These are phyloP conservation scores for Colletotrichum sp. DNA, from an alignment of 2,329 filamentous ascomycete genomes.

Conservation along the genomic window DNA sequence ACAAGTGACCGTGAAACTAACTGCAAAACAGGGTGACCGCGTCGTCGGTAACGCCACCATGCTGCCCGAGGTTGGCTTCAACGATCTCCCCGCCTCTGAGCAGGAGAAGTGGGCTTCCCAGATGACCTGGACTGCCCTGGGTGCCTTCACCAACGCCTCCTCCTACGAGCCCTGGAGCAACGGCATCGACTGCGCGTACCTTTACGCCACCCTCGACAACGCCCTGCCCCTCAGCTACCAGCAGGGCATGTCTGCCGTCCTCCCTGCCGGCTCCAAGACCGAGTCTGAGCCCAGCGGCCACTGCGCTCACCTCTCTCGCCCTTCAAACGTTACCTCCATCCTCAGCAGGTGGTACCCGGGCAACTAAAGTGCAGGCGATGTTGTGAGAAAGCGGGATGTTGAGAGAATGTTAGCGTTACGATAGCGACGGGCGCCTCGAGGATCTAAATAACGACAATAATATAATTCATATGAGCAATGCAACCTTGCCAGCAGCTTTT, in stretches of 20 bases:
- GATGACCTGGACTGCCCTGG: slow-evolving; percentile 19
- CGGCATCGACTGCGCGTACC: slow-evolving; percentile 29
- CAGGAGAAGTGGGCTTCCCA: slow-evolving; percentile 14
- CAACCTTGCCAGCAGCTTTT: not conserved
- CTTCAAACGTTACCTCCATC: slow-evolving; percentile 10
- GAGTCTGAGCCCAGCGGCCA: slow-evolving; percentile 13
- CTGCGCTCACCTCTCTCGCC: slow-evolving; percentile 16
- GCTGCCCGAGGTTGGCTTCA: slow-evolving; percentile 20
- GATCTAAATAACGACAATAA: not conserved
- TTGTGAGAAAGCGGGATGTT: not conserved
- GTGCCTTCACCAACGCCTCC: slow-evolving; percentile 7
- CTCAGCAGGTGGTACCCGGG: slow-evolving; percentile 17
- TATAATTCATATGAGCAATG: not conserved
- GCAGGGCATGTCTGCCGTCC: slow-evolving; percentile 25
- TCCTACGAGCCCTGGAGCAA: slow-evolving; percentile 33
- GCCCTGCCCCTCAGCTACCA: slow-evolving; percentile 27
- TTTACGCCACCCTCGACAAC: slow-evolving; percentile 29
- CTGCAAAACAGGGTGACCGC: not conserved
- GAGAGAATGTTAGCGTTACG: not conserved
- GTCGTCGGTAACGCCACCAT: slow-evolving; percentile 13
- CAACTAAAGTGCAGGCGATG: not conserved
- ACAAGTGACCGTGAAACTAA: not conserved
- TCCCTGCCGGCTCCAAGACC: slow-evolving; percentile 14
- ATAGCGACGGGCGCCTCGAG: not conserved
- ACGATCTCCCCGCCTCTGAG: slow-evolving; percentile 13